Base-by-base conservation (phyloP, 108 stramenopile species). In the Nitzschia sp. region DNA sequence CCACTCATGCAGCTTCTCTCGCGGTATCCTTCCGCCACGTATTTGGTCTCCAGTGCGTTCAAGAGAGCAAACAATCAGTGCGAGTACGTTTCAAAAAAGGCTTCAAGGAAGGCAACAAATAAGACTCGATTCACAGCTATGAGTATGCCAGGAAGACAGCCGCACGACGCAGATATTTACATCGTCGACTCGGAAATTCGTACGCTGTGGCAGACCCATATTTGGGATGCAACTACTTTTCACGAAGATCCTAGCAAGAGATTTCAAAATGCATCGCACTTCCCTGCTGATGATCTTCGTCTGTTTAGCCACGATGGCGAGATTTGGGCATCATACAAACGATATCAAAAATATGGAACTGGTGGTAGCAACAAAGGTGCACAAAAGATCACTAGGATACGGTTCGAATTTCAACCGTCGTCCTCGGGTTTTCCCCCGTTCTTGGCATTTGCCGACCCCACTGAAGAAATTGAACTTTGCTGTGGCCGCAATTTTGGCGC, bases 401-500 rank as follows among this genome's bases (percentile, higher is more conserved):
- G n/a, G 13, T 28, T 63, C 32, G 29, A 33, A 46, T 45, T 41
- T 41, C 38, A 41, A 6, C 13, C 38, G 13, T 9, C 38, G 38
- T 13, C 38, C 9, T 41, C 38, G 9, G 38, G 13, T 9, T 9
- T 13, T 41, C 9, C 38, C 9, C n/a, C n/a, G 65, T 87, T 27
- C 66, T 75, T 64, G 79, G 87, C 25, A 78, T 15, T 28, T 11
- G 61, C 61, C 0, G 35, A 63, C 41, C 26, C 26, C 17, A 28
- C 16, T 11, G n/a, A 46, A 45, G 61, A 38, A 45, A 44, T 63
- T 17, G 61, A 38, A n/a, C 63, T 91, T 45, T 86, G 87, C 63
- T 88, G 90, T 66, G 90, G 90, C 28, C 70, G 87, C 46, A 91
- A 91, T 53, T 87, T 91, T 66, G 90, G 85, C 8, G 47, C 88